Conservation (phyloP, 768 basidiomycete genomes). For the Mycena leptocephala region DNA sequence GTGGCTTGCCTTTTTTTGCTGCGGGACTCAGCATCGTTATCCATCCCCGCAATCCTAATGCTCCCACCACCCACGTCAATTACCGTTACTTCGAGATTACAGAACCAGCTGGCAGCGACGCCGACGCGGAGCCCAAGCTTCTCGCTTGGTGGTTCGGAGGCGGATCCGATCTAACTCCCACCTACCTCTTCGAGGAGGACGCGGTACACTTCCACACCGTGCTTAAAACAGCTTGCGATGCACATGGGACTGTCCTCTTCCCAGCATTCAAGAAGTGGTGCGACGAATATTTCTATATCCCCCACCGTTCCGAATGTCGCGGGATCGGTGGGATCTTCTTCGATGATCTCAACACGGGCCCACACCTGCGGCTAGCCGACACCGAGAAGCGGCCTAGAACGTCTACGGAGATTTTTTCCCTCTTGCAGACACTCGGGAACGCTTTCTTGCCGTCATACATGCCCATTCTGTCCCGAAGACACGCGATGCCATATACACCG, state of each 20-base stretch:
- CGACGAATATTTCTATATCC: conserved; percentile 96
- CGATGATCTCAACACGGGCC: conserved; percentile 86
- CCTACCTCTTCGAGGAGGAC: conserved; percentile 92
- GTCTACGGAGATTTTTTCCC: conserved; percentile 82
- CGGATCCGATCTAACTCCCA: conserved; percentile 94
- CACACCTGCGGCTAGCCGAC: conserved; percentile 74
- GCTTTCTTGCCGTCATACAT: conserved; percentile 93
- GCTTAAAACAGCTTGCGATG: conserved; percentile 83
- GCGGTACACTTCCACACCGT: conserved; percentile 89
- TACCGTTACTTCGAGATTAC: conserved; percentile 98
- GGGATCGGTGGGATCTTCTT: conserved; percentile 98
- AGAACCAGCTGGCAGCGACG: conserved; percentile 55
- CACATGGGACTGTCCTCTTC: conserved; percentile 79
- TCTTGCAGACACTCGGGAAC: conserved; percentile 80
- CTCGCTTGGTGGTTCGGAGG: conserved; percentile 99
- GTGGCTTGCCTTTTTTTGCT: conserved; percentile 92
- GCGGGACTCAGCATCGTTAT: conserved; percentile 94
- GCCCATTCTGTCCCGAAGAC: conserved; percentile 82
- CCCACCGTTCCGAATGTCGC: conserved; percentile 88
- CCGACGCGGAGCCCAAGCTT: conserved; percentile 63
- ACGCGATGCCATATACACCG: conserved; percentile 71
- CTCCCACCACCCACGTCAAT: conserved; percentile 96
- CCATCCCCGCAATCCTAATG: conserved; percentile 94
- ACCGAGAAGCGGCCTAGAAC: conserved; percentile 64
- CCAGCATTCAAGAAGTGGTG: conserved; percentile 94